Evolutionary conservation across 805 yeast genomes (phyloP).

Genomic region (Candida quercuum): DNA sequence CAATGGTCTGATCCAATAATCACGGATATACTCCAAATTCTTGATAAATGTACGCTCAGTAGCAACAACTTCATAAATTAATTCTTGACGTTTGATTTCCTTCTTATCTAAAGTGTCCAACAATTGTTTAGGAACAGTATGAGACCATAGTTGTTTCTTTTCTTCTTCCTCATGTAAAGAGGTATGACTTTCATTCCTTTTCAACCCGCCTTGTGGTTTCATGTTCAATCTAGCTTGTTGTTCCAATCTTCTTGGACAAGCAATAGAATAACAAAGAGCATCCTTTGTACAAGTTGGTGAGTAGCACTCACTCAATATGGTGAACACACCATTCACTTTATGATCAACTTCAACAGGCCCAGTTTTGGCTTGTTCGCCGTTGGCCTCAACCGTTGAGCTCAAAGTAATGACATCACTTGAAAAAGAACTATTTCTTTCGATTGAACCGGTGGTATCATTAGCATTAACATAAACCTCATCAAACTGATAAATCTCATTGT

Average conservation of each 20-base stretch:
- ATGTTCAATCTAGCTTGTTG: slow-evolving; percentile 90
- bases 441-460: slow-evolving; percentile 12
- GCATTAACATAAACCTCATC: slow-evolving; percentile 47
- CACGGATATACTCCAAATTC: slow-evolving; percentile 88
- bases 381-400: slow-evolving; percentile 1
- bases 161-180: slow-evolving; percentile 73
- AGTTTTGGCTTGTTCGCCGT: slow-evolving; percentile 4
- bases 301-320: slow-evolving; percentile 88
- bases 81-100: slow-evolving; percentile 91
- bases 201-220: slow-evolving; percentile 82
- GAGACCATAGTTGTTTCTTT: slow-evolving; percentile 87
- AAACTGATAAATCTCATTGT: slow-evolving; percentile 82
- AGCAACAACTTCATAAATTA: slow-evolving; percentile 87
- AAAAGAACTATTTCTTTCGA: slow-evolving; percentile 27
- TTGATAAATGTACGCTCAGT: slow-evolving; percentile 95
- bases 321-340: slow-evolving; percentile 83
- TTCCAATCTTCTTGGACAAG: slow-evolving; percentile 92
- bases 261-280: slow-evolving; percentile 84
- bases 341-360: slow-evolving; percentile 21
- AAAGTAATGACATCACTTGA: slow-evolving; percentile 17
- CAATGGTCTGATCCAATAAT: slow-evolving; percentile 89
- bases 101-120: slow-evolving; percentile 74
- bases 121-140: slow-evolving; percentile 76
- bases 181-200: slow-evolving; percentile 64
- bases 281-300: slow-evolving; percentile 95